phyloP scores from a whole-genome alignment of 208 protist genomes.

The Naegleria lovaniensis region DNA sequence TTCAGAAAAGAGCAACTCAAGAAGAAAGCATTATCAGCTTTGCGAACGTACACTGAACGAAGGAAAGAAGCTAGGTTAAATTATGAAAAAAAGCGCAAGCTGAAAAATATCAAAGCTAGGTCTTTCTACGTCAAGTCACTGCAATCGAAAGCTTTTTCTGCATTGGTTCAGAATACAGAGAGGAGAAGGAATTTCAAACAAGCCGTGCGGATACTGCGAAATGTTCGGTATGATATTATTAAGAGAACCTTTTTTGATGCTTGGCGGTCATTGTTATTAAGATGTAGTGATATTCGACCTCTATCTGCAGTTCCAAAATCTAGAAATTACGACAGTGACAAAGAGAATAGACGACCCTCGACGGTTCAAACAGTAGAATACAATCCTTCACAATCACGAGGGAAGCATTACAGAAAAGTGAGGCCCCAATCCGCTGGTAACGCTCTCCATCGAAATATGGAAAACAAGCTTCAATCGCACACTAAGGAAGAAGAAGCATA shows the following conservation, averaged over 20 bases:
- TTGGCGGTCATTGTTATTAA: background rate
- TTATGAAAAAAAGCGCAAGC: background rate
- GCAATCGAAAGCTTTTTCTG: background rate
- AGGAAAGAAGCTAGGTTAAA: background rate
- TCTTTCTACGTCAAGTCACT: background rate
- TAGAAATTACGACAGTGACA: background rate
- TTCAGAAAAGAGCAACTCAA: background rate
- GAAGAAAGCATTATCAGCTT: background rate
- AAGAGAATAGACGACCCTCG: background rate
- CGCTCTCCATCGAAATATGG: background rate
- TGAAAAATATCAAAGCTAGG: background rate
- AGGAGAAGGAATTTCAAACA: background rate
- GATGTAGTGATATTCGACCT: background rate
- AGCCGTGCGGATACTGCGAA: background rate
- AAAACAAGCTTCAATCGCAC: no score
- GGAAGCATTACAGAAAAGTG: background rate
- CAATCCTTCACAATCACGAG: background rate
- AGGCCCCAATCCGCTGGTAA: background rate
- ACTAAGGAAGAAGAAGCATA: background rate
- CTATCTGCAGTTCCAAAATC: background rate
- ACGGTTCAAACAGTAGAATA: background rate
- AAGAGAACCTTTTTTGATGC: background rate
- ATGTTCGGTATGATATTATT: background rate
- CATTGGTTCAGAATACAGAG: background rate
- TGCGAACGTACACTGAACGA: background rate